These are phyloP conservation scores for Trypanosoma avium DNA, from an alignment of 208 protist species.

Conservation along the genomic window DNA sequence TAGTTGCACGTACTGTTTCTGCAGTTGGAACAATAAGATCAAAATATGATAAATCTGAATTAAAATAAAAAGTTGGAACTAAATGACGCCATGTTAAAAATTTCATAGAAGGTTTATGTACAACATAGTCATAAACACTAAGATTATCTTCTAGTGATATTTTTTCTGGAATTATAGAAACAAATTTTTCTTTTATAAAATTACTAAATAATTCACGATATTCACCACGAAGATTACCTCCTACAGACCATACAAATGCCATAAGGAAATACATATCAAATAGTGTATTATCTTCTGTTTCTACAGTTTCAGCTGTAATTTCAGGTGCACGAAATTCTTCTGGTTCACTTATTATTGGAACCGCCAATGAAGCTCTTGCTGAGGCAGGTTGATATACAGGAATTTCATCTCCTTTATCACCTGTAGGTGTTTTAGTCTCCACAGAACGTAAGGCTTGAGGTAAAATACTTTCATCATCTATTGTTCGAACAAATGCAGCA, in stretches of 20 bases:
- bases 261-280: slow-evolving; percentile 96
- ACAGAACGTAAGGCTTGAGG: slow-evolving; percentile 15
- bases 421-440: slow-evolving; percentile 26
- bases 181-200: slow-evolving; percentile 75
- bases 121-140: slow-evolving; percentile 93
- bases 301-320: slow-evolving; percentile 54
- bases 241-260: slow-evolving; percentile 96
- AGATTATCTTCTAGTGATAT: slow-evolving; percentile 36
- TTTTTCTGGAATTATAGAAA: slow-evolving; percentile 55
- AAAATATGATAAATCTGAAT: slow-evolving; percentile 86
- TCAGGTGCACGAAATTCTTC: slow-evolving; percentile 68
- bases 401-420: slow-evolving; percentile 20
- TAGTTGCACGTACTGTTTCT: slow-evolving; percentile 89
- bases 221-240: slow-evolving; percentile 91
- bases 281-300: slow-evolving; percentile 57
- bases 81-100: slow-evolving; percentile 92
- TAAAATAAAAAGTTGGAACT: slow-evolving; percentile 92
- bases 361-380: neutral
- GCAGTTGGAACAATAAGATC: slow-evolving; percentile 95
- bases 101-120: slow-evolving; percentile 82
- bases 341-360: slow-evolving; percentile 23
- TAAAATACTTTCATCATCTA: slow-evolving; percentile 38
- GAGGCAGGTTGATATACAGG: neutral
- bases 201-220: slow-evolving; percentile 87
- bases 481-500: slow-evolving; percentile 63